Percentiles rank a stretch among this genome's conserved stretches.
phyloP scores from a whole-genome alignment of 2,329 filamentous ascomycete species.

The Clonostachys byssicola region DNA sequence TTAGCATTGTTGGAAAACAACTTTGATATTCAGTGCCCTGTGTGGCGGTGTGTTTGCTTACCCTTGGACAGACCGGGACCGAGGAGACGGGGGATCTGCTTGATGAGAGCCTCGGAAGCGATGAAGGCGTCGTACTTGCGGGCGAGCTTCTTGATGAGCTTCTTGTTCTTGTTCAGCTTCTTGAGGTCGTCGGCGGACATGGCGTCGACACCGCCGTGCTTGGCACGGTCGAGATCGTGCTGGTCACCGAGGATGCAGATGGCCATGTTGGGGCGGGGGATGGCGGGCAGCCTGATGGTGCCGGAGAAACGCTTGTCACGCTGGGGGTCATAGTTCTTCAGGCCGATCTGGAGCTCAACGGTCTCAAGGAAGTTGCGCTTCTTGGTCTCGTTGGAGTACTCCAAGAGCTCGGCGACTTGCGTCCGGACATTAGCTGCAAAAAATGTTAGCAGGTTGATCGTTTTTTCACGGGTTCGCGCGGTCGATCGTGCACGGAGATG shows the following conservation, averaged over 20 bases:
- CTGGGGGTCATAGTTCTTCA: conserved; percentile 99
- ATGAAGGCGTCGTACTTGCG: conserved; percentile 99
- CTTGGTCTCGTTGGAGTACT: conserved; percentile 92
- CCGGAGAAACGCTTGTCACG: conserved; percentile 99
- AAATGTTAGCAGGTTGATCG: conserved; percentile 27
- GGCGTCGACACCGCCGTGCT: conserved; percentile 97
- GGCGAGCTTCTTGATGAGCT: conserved; percentile 99
- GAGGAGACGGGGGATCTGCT: conserved; percentile 99
- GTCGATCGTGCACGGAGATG: background rate
- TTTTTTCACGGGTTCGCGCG: background rate
- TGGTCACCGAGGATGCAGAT: conserved; percentile 74
- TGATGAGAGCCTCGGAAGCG: conserved; percentile 95
- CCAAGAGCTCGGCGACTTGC: conserved; percentile 89
- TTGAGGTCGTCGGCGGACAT: conserved; percentile 99
- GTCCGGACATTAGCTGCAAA: conserved; percentile 79
- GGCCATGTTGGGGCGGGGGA: conserved; percentile 88
- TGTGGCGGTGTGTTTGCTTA: conserved; percentile 40
- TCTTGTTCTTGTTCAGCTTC: conserved; percentile 99
- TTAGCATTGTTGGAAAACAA: conserved; percentile 11
- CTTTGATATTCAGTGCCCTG: background rate
- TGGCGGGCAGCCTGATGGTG: conserved; percentile 89
- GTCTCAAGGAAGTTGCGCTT: conserved; percentile 98
- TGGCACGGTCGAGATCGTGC: conserved; percentile 99
- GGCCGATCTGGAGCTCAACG: conserved; percentile 86
- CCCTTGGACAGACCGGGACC: conserved; percentile 97